A percentile compares a stretch with the other conserved stretches of the same genome.
Conservation (phyloP, 306 rosid species). For the Alnus rubra region DNA sequence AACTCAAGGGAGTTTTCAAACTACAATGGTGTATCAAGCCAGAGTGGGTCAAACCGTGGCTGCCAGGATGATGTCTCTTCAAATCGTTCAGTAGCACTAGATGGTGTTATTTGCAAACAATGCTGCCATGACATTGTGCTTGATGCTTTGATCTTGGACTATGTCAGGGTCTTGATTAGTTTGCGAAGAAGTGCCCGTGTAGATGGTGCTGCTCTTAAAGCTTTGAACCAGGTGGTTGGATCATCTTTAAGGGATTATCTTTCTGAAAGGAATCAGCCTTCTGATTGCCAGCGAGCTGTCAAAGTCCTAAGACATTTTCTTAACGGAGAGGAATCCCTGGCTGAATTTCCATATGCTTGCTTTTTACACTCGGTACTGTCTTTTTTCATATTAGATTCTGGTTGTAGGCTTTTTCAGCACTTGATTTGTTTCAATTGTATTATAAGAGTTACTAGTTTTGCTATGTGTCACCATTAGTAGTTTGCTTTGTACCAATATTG, state of each 20-base stretch:
- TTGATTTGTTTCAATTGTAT: background rate
- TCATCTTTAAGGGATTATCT: slow-evolving; percentile 51
- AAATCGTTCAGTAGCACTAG: slow-evolving; percentile 60
- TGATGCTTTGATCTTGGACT: slow-evolving; percentile 82
- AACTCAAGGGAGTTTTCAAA: slow-evolving; percentile 58
- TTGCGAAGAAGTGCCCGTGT: slow-evolving; percentile 69
- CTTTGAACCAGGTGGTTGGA: slow-evolving; percentile 72
- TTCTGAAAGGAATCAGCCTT: slow-evolving; percentile 42
- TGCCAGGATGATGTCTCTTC: slow-evolving; percentile 61
- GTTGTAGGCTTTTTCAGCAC: slow-evolving; percentile 28
- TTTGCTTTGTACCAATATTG: background rate
- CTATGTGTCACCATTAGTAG: background rate
- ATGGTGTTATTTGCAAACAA: slow-evolving; percentile 72
- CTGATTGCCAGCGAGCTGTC: slow-evolving; percentile 38
- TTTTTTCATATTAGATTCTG: slow-evolving; percentile 21
- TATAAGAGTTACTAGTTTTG: background rate
- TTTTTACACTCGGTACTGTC: slow-evolving; percentile 72
- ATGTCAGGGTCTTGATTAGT: slow-evolving; percentile 78
- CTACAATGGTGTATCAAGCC: slow-evolving; percentile 62
- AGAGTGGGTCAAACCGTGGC: slow-evolving; percentile 57
- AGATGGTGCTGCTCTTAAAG: slow-evolving; percentile 64
- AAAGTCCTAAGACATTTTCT: slow-evolving; percentile 49
- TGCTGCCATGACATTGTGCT: slow-evolving; percentile 81
- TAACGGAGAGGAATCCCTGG: slow-evolving; percentile 75
- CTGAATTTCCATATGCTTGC: slow-evolving; percentile 93